Evolutionary conservation across 2,329 filamentous ascomycete genomes (phyloP).

Genomic region (Cercospora zeae-maydis): DNA sequence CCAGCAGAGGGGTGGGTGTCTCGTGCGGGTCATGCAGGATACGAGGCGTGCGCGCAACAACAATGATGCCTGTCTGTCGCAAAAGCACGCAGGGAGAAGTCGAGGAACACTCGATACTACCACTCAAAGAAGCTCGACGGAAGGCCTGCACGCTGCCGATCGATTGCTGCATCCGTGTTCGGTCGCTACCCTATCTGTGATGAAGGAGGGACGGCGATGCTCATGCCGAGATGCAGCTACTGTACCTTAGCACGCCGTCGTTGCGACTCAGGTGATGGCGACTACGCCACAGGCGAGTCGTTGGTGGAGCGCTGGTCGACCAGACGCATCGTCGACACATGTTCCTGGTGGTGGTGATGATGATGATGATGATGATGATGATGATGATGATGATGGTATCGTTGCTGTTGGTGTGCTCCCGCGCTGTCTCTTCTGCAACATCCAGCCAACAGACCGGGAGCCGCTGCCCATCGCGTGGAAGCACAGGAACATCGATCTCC

Average conservation of each 20-base stretch:
- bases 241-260: not conserved
- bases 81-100: not conserved
- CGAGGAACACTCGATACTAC: not conserved
- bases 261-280: not conserved
- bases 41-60: not conserved
- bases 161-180: not conserved
- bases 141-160: not conserved
- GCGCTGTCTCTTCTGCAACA: not conserved
- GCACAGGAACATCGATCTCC: too few relatives aligned
- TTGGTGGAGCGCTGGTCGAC: not conserved
- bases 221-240: conserved; percentile 8
- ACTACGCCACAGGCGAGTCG: not conserved
- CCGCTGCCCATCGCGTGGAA: too few relatives aligned
- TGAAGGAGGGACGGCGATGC: not conserved
- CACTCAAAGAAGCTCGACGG: not conserved
- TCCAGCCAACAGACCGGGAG: not conserved
- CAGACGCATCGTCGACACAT: not conserved
- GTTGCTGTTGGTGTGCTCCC: not conserved
- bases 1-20: not conserved
- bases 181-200: not conserved
- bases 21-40: not conserved
- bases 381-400: too few relatives aligned
- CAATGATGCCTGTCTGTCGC: not conserved
- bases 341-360: too few relatives aligned
- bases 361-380: too few relatives aligned